Conservation (phyloP, 352 stramenopile species). For the Globisporangium carolinianum region DNA sequence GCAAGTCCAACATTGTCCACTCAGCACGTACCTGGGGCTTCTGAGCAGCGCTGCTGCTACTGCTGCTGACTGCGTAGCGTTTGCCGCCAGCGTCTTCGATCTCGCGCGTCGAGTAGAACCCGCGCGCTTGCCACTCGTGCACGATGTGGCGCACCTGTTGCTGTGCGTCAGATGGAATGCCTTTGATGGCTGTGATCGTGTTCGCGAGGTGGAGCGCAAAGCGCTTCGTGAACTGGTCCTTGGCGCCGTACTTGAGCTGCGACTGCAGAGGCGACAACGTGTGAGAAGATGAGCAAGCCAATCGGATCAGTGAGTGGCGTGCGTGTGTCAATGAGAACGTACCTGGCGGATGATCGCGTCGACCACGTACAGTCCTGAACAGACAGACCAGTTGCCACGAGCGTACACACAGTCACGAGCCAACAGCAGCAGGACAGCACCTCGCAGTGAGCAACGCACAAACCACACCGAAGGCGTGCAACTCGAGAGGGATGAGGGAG, state of each 20-base stretch:
- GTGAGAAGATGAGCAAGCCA: neutral
- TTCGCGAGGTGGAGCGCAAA: conserved; percentile 67
- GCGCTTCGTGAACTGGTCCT: conserved; percentile 72
- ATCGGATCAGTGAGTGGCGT: neutral
- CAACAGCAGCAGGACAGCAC: neutral
- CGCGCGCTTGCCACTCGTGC: conserved; percentile 71
- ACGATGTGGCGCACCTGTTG: conserved; percentile 61
- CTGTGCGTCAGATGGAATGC: conserved; percentile 53
- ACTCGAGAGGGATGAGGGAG: neutral
- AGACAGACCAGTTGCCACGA: neutral
- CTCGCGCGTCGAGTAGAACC: conserved; percentile 52
- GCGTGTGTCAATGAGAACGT: neutral
- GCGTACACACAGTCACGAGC: neutral
- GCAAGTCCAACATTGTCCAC: too few species aligned
- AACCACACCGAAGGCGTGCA: too few species aligned
- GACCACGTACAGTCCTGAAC: conserved; percentile 66
- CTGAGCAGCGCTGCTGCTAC: neutral
- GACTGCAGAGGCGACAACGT: conserved; percentile 20
- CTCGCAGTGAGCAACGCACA: conserved; percentile 2
- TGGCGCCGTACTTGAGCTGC: conserved; percentile 53
- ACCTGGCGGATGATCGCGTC: conserved; percentile 82
- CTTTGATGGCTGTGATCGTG: conserved; percentile 68
- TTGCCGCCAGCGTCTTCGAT: conserved; percentile 60
- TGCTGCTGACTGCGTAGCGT: conserved; percentile 23
- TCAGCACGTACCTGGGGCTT: too few species aligned